Evolutionary conservation across 768 basidiomycete genomes (phyloP), one percentile per base, ranked within the genome.

Genomic region (Podaxis sp.): DNA sequence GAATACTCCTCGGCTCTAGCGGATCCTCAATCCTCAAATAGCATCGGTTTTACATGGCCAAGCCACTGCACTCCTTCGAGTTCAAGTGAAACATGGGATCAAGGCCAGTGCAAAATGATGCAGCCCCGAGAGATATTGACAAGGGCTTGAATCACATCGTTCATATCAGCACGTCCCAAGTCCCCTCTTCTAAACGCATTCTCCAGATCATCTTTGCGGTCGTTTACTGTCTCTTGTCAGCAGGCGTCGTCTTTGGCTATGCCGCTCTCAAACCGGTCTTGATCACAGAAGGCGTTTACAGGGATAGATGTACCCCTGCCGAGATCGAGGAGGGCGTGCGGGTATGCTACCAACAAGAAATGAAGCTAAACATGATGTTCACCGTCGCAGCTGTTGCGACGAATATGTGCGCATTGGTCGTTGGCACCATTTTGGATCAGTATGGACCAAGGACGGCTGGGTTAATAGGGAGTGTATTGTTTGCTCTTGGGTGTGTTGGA

Each of bases 191-290:
- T 4, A 58, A 49, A 24, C 44, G 57, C 30, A 28, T 49, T 30
- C 46, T 58, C 20, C 57, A 58, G 3, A 50, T 58, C 46, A 7
- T 33, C 33, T 49, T 17, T 20, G 57, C 57, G 7, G 46, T 58
- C 30, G 11, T 49, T 13, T 58, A 48, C 17, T 58, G 46, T 20
- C 46, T 58, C 11, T 49, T 49, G 15, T 20, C 57, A 15, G 57
- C 57, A 6, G 57, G 57, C 30, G n/a, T 58, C n/a, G 46, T 58
- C 44, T 58, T 58, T 49, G 57, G 57, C 15, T 58, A 58, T 37
- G 57, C 57, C 12, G 57, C 57, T 22, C 30, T 58, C 48, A 58
- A 58, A 49, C 57, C 57, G 10, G 57, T 58, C n/a, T 28, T 58
- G 4, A 36, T 58, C 15, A 30, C 46, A 7, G 57, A 58, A 30